Percentiles rank a stretch among this genome's conserved stretches.
Conservation (phyloP, 768 basidiomycete genomes). For the Russula emetica region DNA sequence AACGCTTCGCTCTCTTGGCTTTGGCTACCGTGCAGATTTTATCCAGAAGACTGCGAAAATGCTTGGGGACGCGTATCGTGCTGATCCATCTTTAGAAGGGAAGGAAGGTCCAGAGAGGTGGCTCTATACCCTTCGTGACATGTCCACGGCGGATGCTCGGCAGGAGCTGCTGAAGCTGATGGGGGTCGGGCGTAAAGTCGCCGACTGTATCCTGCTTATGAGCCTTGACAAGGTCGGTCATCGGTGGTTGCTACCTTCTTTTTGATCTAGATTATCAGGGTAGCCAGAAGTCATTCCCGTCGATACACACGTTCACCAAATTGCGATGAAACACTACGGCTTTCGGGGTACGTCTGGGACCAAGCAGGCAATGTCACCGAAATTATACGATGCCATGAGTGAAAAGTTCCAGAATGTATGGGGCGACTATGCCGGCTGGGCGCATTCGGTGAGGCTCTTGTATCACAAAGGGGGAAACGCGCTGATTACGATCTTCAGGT, state of each 20-base stretch:
- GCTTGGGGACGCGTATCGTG: slow-evolving; percentile 55
- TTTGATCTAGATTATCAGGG: neutral
- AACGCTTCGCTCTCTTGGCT: slow-evolving; percentile 76
- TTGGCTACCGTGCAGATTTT: slow-evolving; percentile 92
- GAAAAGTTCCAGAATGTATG: slow-evolving; percentile 57
- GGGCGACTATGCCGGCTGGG: slow-evolving; percentile 89
- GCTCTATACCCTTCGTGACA: slow-evolving; percentile 50
- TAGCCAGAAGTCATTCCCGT: slow-evolving; percentile 87
- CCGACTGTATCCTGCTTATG: slow-evolving; percentile 92
- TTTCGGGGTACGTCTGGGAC: slow-evolving; percentile 45
- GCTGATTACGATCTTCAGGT: slow-evolving; percentile 43
- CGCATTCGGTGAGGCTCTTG: slow-evolving; percentile 59
- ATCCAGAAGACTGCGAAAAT: slow-evolving; percentile 80
- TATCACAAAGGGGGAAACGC: neutral
- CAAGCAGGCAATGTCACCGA: slow-evolving; percentile 67
- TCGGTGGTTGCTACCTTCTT: neutral
- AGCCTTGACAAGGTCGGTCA: slow-evolving; percentile 76
- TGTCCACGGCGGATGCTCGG: slow-evolving; percentile 56
- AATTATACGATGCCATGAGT: slow-evolving; percentile 70
- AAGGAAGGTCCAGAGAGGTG: slow-evolving; percentile 56
- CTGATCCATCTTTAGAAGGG: slow-evolving; percentile 7
- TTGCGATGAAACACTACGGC: slow-evolving; percentile 76
- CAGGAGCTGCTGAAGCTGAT: slow-evolving; percentile 73
- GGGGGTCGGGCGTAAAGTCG: slow-evolving; percentile 95
- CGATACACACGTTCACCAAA: slow-evolving; percentile 93